phyloP scores from a whole-genome alignment of 306 rosid genomes.

The Herpetospermum pedunculosum region DNA sequence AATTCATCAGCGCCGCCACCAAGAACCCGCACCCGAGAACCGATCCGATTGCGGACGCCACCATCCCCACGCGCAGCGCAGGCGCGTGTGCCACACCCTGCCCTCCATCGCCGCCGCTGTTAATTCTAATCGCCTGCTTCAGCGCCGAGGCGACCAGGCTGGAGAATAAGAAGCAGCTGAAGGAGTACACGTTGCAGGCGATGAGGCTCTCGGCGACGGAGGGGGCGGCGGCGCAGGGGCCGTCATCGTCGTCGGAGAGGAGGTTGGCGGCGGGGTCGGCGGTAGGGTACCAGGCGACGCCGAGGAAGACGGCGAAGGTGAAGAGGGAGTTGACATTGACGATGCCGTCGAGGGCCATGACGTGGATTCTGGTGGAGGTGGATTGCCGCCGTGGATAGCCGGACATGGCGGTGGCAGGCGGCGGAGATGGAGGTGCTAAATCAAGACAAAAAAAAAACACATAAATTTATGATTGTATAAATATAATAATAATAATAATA shows the following conservation, averaged over 20 bases:
- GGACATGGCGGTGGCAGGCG: conserved; percentile 28
- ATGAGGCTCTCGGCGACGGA: conserved; percentile 36
- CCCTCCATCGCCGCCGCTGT: neutral
- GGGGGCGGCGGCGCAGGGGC: conserved; percentile 31
- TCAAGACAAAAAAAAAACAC: neutral
- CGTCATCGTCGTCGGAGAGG: conserved; percentile 14
- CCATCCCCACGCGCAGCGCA: conserved; percentile 45
- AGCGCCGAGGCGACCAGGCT: conserved; percentile 74
- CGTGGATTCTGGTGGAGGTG: conserved; percentile 51
- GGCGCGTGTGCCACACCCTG: conserved; percentile 13
- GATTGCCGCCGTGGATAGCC: conserved; percentile 20
- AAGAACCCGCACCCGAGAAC: conserved; percentile 74
- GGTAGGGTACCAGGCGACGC: conserved; percentile 51
- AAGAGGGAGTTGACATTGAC: conserved; percentile 83
- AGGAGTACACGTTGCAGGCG: conserved; percentile 63
- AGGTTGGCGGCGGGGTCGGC: conserved; percentile 29
- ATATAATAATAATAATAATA: neutral
- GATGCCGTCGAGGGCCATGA: conserved; percentile 76
- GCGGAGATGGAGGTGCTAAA: neutral
- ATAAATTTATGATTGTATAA: neutral
- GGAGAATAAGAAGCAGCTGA: conserved; percentile 91
- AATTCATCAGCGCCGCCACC: conserved; percentile 62
- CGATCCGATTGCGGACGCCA: conserved; percentile 61
- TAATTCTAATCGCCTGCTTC: conserved; percentile 50
- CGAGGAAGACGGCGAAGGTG: conserved; percentile 74